Percentiles rank a stretch among this genome's conserved stretches.
Evolutionary conservation across 148 eudicot species (phyloP).

Genomic region (Silene conica): DNA sequence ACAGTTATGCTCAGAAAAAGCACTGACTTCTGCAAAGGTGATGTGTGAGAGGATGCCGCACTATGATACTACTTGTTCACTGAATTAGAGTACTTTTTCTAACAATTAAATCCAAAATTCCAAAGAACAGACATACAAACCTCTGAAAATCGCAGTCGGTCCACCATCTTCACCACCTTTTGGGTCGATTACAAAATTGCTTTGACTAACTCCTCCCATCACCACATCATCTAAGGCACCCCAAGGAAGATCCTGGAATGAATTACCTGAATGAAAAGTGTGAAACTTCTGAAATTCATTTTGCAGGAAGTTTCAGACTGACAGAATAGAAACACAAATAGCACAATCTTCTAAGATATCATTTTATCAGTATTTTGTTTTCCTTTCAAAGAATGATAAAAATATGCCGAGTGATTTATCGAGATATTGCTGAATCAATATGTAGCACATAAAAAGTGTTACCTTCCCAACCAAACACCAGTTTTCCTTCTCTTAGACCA

Average conservation of each 20-base stretch:
- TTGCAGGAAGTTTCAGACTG: background rate
- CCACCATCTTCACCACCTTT: slow-evolving; percentile 81
- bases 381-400: background rate
- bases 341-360: background rate
- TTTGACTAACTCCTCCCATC: slow-evolving; percentile 98
- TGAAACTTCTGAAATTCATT: background rate
- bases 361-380: background rate
- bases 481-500: slow-evolving; percentile 63
- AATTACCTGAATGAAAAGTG: slow-evolving; percentile 40
- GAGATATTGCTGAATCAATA: slow-evolving; percentile 5
- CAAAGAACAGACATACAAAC: slow-evolving; percentile 34
- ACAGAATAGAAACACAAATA: background rate
- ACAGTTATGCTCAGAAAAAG: too few species aligned
- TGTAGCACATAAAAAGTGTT: slow-evolving; percentile 15
- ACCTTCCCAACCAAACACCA: slow-evolving; percentile 92
- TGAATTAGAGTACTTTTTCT: background rate
- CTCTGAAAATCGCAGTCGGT: slow-evolving; percentile 77
- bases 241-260: slow-evolving; percentile 83
- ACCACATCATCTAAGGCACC: slow-evolving; percentile 98
- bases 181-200: slow-evolving; percentile 62
- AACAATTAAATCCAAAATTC: background rate
- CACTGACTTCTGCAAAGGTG: too few species aligned
- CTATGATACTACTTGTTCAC: background rate
- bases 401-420: background rate
- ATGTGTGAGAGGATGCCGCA: too few species aligned